Evolutionary conservation across 371 early-diverging fungal genomes (phyloP).

Genomic region (Lichtheimia ramosa): DNA sequence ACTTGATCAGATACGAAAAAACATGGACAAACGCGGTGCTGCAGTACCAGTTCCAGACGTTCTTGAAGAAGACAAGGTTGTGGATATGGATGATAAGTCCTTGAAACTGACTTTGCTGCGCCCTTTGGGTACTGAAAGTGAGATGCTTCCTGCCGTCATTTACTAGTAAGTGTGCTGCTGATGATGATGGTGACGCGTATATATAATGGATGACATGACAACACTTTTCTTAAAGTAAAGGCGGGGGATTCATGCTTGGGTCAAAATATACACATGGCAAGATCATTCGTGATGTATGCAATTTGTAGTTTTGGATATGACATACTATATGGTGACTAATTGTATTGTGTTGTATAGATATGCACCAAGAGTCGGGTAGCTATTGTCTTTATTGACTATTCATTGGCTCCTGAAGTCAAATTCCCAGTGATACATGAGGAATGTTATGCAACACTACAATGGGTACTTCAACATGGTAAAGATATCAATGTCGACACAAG

Average conservation of each 20-base stretch:
- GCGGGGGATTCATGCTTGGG: conserved; percentile 22
- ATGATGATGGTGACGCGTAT: not conserved
- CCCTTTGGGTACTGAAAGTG: not conserved
- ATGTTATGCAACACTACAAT: conserved; percentile 26
- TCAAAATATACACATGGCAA: conserved; percentile 15
- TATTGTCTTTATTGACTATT: conserved; percentile 27
- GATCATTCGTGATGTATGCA: conserved; percentile 11
- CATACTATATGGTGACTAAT: not conserved
- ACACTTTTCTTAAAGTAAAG: conserved; percentile 11
- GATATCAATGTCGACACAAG: conserved; percentile 13
- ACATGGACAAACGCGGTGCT: not conserved
- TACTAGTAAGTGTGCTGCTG: not conserved
- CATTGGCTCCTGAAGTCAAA: conserved; percentile 24
- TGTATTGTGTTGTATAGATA: conserved; percentile 2
- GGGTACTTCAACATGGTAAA: conserved; percentile 14
- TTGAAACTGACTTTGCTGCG: conserved; percentile 1
- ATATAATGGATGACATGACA: not conserved
- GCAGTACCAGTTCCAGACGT: not conserved
- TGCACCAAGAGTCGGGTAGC: not conserved
- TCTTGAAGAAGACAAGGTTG: not conserved
- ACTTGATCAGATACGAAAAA: not conserved
- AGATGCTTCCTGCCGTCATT: not conserved
- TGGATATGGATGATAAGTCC: not conserved
- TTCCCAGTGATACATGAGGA: conserved; percentile 31
- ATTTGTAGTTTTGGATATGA: not conserved